Evolutionary conservation across 2,329 filamentous ascomycete species (phyloP).

Genomic region (Aspergillus melleus): DNA sequence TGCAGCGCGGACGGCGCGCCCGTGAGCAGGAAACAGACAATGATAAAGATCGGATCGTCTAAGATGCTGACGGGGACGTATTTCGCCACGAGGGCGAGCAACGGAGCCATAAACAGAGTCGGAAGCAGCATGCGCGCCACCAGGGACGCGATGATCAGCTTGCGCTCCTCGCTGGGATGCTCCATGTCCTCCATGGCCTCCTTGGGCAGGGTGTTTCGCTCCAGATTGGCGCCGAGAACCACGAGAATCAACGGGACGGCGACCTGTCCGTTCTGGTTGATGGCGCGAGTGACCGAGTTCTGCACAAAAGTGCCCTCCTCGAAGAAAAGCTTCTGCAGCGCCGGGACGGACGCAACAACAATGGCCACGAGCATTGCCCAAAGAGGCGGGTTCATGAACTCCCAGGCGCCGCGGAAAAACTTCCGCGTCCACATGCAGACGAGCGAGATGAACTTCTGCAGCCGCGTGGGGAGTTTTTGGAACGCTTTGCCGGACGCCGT

Average conservation of each 20-base stretch:
- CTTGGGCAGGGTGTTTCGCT: conserved; percentile 80
- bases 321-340: conserved; percentile 83
- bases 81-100: conserved; percentile 84
- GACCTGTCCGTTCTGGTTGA: conserved; percentile 81
- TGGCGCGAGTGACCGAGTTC: conserved; percentile 87
- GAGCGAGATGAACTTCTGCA: conserved; percentile 53
- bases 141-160: conserved; percentile 80
- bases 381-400: conserved; percentile 97
- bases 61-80: conserved; percentile 90
- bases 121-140: conserved; percentile 90
- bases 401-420: conserved; percentile 71
- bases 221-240: conserved; percentile 90
- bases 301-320: conserved; percentile 82
- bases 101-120: conserved; percentile 85
- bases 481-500: conserved; percentile 39
- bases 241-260: conserved; percentile 94
- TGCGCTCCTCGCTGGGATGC: conserved; percentile 67
- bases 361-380: conserved; percentile 97
- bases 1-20: conserved; percentile 92
- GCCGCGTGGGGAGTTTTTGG: conserved; percentile 50
- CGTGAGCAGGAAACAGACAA: conserved; percentile 94
- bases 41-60: conserved; percentile 95
- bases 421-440: conserved; percentile 44
- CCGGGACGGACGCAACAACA: conserved; percentile 81
- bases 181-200: conserved; percentile 66